phyloP scores from a whole-genome alignment of 768 basidiomycete species.

The Rhizopogon vinicolor region DNA sequence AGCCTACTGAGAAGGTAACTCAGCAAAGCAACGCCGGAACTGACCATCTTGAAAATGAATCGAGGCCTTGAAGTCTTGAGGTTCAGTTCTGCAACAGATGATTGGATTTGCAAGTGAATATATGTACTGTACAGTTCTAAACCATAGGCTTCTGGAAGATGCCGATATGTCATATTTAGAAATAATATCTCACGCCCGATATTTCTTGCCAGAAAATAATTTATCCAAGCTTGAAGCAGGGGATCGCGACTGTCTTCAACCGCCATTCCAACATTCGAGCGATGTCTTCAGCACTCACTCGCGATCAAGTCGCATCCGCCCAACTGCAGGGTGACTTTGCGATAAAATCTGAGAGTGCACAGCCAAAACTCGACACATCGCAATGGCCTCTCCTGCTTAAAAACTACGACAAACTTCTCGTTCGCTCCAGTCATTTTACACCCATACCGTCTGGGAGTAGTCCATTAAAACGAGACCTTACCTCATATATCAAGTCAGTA shows the following conservation, averaged over 20 bases:
- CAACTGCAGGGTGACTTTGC: conserved; percentile 73
- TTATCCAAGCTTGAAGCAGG: background rate
- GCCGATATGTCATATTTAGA: conserved; percentile 4
- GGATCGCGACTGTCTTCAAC: background rate
- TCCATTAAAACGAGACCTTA: conserved; percentile 92
- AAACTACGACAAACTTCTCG: conserved; percentile 96
- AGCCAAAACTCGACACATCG: conserved; percentile 87
- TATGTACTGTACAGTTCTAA: conserved; percentile 49
- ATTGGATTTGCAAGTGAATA: conserved; percentile 15
- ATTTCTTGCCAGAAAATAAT: conserved; percentile 12
- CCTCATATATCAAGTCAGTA: conserved; percentile 83
- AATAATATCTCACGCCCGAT: conserved; percentile 6
- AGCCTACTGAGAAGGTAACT: conserved; percentile 92
- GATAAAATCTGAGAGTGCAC: conserved; percentile 72
- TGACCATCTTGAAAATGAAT: conserved; percentile 57
- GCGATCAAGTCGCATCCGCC: conserved; percentile 67
- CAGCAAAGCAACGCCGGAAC: conserved; percentile 81
- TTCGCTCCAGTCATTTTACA: conserved; percentile 95
- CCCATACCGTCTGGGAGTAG: conserved; percentile 93
- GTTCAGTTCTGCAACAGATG: conserved; percentile 1
- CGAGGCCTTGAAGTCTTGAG: conserved; percentile 23
- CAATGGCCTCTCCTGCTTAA: conserved; percentile 97
- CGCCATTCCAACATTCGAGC: background rate
- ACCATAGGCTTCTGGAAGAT: conserved; percentile 11
- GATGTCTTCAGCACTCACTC: conserved; percentile 36